Evolutionary conservation across 148 eudicot genomes (phyloP).

Genomic region (Beta vulgaris): DNA sequence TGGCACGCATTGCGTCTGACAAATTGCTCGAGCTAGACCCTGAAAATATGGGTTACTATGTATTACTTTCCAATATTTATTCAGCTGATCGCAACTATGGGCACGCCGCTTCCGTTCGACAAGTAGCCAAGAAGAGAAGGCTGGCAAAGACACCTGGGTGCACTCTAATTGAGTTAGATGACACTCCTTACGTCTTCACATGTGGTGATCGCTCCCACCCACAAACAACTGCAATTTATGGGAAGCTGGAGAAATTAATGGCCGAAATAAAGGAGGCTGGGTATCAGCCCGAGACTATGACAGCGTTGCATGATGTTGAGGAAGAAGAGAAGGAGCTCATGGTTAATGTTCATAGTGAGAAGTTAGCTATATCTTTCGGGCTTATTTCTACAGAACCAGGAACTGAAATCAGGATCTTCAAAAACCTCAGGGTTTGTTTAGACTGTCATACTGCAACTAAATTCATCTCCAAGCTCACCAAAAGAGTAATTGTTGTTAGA

Average conservation of each 20-base stretch:
- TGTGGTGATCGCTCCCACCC: slow-evolving; percentile 59
- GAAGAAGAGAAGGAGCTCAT: too few species aligned
- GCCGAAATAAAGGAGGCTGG: slow-evolving; percentile 66
- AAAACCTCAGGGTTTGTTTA: too few species aligned
- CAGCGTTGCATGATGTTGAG: slow-evolving; percentile 71
- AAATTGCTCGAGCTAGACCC: slow-evolving; percentile 60
- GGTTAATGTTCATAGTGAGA: too few species aligned
- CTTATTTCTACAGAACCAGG: slow-evolving; percentile 65
- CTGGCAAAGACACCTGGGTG: slow-evolving; percentile 63
- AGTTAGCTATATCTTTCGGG: slow-evolving; percentile 77
- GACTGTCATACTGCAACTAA: too few species aligned
- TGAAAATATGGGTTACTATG: slow-evolving; percentile 68
- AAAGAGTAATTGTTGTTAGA: too few species aligned
- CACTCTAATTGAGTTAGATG: slow-evolving; percentile 58
- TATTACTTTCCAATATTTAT: slow-evolving; percentile 59
- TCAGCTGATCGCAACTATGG: slow-evolving; percentile 48
- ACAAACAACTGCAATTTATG: slow-evolving; percentile 46
- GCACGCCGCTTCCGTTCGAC: slow-evolving; percentile 60
- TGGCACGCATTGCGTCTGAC: slow-evolving; percentile 61
- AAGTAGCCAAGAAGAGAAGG: slow-evolving; percentile 50
- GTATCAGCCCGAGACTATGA: slow-evolving; percentile 58
- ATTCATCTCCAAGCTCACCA: too few species aligned
- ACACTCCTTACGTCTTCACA: slow-evolving; percentile 51
- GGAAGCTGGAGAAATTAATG: slow-evolving; percentile 55
- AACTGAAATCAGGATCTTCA: too few species aligned